Conservation (phyloP, 352 stramenopile genomes). For the Globisporangium nagaii region DNA sequence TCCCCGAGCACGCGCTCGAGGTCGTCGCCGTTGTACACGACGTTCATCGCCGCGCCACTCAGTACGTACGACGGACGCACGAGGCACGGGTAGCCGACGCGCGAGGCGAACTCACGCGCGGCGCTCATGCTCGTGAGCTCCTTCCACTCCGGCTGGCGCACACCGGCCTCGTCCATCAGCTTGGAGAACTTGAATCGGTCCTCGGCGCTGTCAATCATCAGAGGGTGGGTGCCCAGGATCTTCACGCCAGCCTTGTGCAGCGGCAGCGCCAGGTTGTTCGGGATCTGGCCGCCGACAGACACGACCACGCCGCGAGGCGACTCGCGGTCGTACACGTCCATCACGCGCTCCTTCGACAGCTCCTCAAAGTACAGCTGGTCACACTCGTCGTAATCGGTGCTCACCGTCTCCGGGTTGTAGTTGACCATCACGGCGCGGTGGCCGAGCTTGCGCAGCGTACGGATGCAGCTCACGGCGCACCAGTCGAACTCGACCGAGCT, state of each 20-base stretch:
- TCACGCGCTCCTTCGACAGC: conserved; percentile 90
- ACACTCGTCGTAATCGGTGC: conserved; percentile 97
- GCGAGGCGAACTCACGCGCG: conserved; percentile 90
- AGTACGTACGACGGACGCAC: conserved; percentile 98
- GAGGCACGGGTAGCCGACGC: conserved; percentile 95
- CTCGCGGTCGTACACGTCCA: conserved; percentile 93
- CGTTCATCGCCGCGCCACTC: conserved; percentile 97
- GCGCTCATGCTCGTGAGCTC: conserved; percentile 88
- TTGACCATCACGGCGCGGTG: conserved; percentile 88
- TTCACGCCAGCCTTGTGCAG: conserved; percentile 84
- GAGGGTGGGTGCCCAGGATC: conserved; percentile 75
- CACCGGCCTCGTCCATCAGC: conserved; percentile 93
- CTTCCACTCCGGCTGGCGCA: conserved; percentile 72
- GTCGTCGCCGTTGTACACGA: conserved; percentile 92
- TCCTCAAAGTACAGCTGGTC: conserved; percentile 98
- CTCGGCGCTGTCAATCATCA: conserved; percentile 96
- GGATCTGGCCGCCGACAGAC: conserved; percentile 95
- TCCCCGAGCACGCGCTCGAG: conserved; percentile 85
- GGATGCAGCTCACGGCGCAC: conserved; percentile 94
- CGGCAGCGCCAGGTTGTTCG: conserved; percentile 94
- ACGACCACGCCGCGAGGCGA: conserved; percentile 88
- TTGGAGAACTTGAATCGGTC: conserved; percentile 93
- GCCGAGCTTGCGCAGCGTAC: conserved; percentile 88
- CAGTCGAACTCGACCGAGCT: conserved; percentile 98
- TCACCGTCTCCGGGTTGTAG: conserved; percentile 98